Conservation (phyloP, 164 flowering plant genomes). For the Nymphaea thermarum region DNA sequence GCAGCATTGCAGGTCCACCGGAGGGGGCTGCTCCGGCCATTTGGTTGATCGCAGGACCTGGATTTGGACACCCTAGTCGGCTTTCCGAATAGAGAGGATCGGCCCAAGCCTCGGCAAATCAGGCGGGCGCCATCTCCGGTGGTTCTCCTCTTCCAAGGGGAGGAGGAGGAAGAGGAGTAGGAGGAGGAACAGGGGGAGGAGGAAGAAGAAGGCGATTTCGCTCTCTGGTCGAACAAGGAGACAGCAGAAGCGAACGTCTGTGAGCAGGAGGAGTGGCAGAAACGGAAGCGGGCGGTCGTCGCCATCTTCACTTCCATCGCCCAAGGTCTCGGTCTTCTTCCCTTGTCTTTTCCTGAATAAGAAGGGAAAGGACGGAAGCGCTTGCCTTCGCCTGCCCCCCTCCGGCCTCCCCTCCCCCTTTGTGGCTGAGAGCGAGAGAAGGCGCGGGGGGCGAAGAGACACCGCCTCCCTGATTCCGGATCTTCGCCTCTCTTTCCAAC, state of each 20-base stretch:
- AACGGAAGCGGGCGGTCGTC: not conserved
- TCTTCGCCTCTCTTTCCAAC: no score
- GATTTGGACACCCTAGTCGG: slow-evolving; percentile 21
- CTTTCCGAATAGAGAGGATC: slow-evolving; percentile 22
- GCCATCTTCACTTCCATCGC: not conserved
- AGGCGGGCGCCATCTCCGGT: slow-evolving; percentile 11
- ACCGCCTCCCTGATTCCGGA: not conserved
- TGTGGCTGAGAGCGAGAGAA: not conserved
- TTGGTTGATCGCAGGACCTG: slow-evolving; percentile 30
- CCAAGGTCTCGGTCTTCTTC: no score
- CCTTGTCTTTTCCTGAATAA: not conserved
- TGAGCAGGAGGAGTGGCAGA: slow-evolving; percentile 11
- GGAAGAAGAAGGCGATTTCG: not conserved
- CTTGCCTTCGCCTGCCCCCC: no score
- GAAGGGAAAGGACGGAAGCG: not conserved
- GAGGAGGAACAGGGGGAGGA: not conserved
- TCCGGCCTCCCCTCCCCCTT: not conserved
- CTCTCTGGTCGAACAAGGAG: not conserved
- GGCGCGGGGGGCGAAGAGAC: not conserved
- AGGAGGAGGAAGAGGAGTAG: slow-evolving; percentile 19
- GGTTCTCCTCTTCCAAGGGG: slow-evolving; percentile 10
- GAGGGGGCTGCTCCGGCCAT: slow-evolving; percentile 11
- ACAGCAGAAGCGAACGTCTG: slow-evolving; percentile 41
- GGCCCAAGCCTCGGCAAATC: slow-evolving; percentile 15
- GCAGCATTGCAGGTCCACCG: slow-evolving; percentile 35